Evolutionary conservation across 352 stramenopile species (phyloP).

Genomic region (Saprolegnia parasitica): DNA sequence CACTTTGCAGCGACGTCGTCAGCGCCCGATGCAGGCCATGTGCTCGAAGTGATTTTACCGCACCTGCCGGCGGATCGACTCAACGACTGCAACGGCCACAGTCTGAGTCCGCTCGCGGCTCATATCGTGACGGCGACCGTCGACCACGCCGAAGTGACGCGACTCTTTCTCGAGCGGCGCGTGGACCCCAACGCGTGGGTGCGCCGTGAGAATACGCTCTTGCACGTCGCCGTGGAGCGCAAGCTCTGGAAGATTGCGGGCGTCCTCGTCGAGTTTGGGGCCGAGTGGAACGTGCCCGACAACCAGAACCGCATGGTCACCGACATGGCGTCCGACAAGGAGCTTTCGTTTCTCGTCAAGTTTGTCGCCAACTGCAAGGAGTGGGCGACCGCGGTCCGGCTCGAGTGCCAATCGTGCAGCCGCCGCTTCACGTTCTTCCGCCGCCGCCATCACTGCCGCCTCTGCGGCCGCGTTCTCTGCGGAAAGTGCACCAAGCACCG

Average conservation of each 20-base stretch:
- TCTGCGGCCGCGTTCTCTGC: constrained; percentile 80
- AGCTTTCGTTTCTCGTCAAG: constrained; percentile 73
- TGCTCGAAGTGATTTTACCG: constrained; percentile 58
- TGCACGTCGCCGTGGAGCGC: constrained; percentile 74
- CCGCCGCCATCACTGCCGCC: constrained; percentile 72
- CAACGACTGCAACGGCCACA: constrained; percentile 58
- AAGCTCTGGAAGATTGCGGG: constrained; percentile 71
- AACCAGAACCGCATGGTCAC: constrained; percentile 66
- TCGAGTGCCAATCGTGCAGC: constrained; percentile 68
- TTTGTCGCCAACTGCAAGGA: constrained; percentile 68
- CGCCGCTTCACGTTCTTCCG: constrained; percentile 64
- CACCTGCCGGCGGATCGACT: constrained; percentile 40
- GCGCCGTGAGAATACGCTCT: constrained; percentile 60
- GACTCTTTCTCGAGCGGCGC: constrained; percentile 68
- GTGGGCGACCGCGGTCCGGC: constrained; percentile 65
- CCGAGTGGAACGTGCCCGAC: constrained; percentile 71
- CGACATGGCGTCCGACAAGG: constrained; percentile 59
- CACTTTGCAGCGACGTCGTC: constrained; percentile 70
- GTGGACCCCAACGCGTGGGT: constrained; percentile 74
- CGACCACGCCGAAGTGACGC: constrained; percentile 63
- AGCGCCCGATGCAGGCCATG: constrained; percentile 33
- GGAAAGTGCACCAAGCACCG: constrained; percentile 76
- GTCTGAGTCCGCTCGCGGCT: constrained; percentile 72
- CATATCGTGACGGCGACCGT: constrained; percentile 66
- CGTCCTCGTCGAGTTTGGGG: constrained; percentile 54